Evolutionary conservation across 768 basidiomycete genomes (phyloP).

Genomic region (Lactarius akahatsu): DNA sequence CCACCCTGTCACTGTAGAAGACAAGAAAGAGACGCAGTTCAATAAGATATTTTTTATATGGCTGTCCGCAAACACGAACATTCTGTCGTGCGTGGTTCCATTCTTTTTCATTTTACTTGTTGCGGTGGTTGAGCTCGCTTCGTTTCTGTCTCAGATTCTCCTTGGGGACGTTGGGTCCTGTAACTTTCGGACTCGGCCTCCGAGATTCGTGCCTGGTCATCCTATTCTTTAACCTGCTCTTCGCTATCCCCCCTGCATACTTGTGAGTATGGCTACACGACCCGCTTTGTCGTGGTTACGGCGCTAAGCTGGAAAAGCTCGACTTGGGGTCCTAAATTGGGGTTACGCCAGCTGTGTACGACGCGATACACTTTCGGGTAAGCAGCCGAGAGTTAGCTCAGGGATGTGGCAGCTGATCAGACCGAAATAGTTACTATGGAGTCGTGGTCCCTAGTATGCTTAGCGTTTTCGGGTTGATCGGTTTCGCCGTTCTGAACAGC

Average conservation of each 20-base stretch:
- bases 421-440: slow-evolving; percentile 52
- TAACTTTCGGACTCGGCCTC: slow-evolving; percentile 44
- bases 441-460: slow-evolving; percentile 47
- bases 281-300: not conserved
- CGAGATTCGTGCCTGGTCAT: slow-evolving; percentile 48
- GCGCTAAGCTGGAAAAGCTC: slow-evolving; percentile 39
- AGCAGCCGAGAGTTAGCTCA: slow-evolving; percentile 29
- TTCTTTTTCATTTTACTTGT: not conserved
- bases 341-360: slow-evolving; percentile 79
- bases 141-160: slow-evolving; percentile 40
- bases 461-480: slow-evolving; percentile 51
- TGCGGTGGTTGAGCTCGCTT: not conserved
- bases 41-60: slow-evolving; percentile 44
- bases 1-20: slow-evolving; percentile 36
- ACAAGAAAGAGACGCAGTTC: slow-evolving; percentile 41
- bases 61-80: slow-evolving; percentile 43
- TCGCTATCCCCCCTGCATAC: slow-evolving; percentile 44
- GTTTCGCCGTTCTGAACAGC: slow-evolving; percentile 57
- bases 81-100: slow-evolving; percentile 37
- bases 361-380: slow-evolving; percentile 61
- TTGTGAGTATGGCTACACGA: slow-evolving; percentile 35
- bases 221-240: slow-evolving; percentile 47
- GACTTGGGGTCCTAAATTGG: slow-evolving; percentile 76
- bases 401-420: not conserved
- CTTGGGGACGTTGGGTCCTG: slow-evolving; percentile 47